phyloP scores from a whole-genome alignment of 202 grass and related monocot genomes.

The Setaria viridis region DNA sequence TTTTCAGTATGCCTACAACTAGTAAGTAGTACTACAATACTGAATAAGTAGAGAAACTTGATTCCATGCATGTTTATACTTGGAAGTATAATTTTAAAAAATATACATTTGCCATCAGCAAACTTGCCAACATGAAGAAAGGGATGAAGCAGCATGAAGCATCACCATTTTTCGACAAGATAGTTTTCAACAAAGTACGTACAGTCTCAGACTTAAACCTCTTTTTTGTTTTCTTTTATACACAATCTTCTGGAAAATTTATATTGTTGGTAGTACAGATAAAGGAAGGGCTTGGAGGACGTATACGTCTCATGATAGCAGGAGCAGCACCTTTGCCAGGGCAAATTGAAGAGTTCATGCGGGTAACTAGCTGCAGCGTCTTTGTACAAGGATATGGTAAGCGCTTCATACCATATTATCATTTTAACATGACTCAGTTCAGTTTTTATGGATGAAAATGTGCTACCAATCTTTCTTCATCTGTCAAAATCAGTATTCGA shows the following conservation, averaged over 20 bases:
- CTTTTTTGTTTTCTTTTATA: neutral
- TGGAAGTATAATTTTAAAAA: slow-evolving; percentile 18
- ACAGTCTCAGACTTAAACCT: neutral
- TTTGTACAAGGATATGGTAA: slow-evolving; percentile 98
- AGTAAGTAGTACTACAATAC: slow-evolving; percentile 61
- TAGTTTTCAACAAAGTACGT: slow-evolving; percentile 86
- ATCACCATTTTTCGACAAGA: slow-evolving; percentile 89
- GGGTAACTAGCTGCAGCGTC: slow-evolving; percentile 74
- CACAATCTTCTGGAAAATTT: neutral
- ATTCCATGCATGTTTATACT: slow-evolving; percentile 5
- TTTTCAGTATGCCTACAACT: slow-evolving; percentile 91
- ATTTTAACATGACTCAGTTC: neutral
- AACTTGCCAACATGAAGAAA: slow-evolving; percentile 75
- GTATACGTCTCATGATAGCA: slow-evolving; percentile 78
- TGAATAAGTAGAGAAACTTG: neutral
- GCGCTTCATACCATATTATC: neutral
- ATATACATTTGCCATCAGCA: slow-evolving; percentile 48
- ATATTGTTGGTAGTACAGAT: slow-evolving; percentile 50
- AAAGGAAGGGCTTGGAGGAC: slow-evolving; percentile 80
- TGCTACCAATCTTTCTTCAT: neutral
- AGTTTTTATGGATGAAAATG: neutral
- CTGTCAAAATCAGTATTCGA: neutral
- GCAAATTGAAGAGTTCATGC: slow-evolving; percentile 91
- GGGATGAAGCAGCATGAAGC: slow-evolving; percentile 94
- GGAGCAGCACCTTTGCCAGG: slow-evolving; percentile 87